Base-by-base conservation (phyloP, 805 yeast genomes). In the Saccharomycopsis fermentans region DNA sequence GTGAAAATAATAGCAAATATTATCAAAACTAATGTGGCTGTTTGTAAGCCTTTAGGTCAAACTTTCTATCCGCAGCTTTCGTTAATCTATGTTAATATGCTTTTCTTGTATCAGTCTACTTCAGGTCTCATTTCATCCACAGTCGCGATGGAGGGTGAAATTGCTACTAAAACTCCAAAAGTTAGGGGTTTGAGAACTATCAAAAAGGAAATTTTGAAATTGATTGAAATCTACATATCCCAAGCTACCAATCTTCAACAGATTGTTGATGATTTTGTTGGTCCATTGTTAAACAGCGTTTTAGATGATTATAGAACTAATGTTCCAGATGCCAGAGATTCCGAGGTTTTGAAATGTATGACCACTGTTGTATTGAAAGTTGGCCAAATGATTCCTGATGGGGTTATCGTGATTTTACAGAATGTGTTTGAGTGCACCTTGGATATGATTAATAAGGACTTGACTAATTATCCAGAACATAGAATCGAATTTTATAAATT, bases 271-370 rank as follows among this genome's bases (percentile, higher is more conserved):
- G 90, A 86, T 63, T 78, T 94, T 64, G 84, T 90, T 3, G 88
- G 87, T 63, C 95, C 96, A 34, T 75, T 94, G 67, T 81, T 94
- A 62, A 79, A 79, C 52, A 89, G 97, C 0, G 91, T 90, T 16
- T 79, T 94, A 63, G 95, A 87, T 62, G 99, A 94, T 71, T 94
- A 94, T 74, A 82, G 81, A 67, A 75, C 82, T 17, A 88, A 88
- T 68, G 96, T 90, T 36, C 96, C 98, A 3, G 96, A 90, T 74
- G 97, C 97, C 9, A 84, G 98, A 69, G 99, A 94, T 74, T 96
- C 97, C 6, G 99, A 94, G 73, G 99, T 94, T 4, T 79, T 94
- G 71, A 89, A 87, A 72, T 91, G 98, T 79, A 85, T 94, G 82
- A 83, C 96, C 8, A 89, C 96, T 1, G 81, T 94, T 58, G 96